Evolutionary conservation across 768 basidiomycete genomes (phyloP), one percentile per base, ranked within the genome.

Genomic region (Lentinula edodes): DNA sequence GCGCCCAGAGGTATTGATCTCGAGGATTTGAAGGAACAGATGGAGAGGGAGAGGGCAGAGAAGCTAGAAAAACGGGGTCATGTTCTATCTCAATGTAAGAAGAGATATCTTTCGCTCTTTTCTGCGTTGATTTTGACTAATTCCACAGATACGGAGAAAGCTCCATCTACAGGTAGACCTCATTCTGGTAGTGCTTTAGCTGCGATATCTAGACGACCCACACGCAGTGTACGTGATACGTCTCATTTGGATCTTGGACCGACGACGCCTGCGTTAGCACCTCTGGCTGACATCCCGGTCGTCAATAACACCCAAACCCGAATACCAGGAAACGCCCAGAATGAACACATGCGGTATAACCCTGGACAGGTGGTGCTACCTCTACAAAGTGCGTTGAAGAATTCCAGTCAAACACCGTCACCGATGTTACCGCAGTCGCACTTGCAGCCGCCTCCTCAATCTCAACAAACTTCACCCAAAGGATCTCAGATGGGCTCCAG

Each of bases 321-420:
- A 23, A 23, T 23, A 23, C 23, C 1, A 23, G 23, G 23, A 23
- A 23, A 23, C 23, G 23, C 23, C 23, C 32, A 15, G 35, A 18
- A 34, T 34, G 15, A n/a, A 34, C 51, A 15, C 12, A 52, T 23
- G 28, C 7, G 12, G 9, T 32, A 13, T 16, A 32, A 16, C 6
- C 60, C 42, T 34, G 72, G 6, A 76, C 77, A 2, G 73, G 74
- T 8, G 81, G 79, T 69, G 69, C 75, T 32, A 36, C 88, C 88
- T 0, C 67, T 91, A 36, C 77, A 81, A 58, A 89, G 88, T 58
- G 89, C 88, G 23, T 64, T 91, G 72, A 80, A 82, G 65, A 80
- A 81, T 62, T 50, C 77, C 12, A 83, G 80, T 62, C 71, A 80
- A 52, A 78, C 80, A 23, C 80, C 83, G 8, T 83, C 83, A 23